Conservation (phyloP, 768 basidiomycete species). For the Lentinula raphanica region DNA sequence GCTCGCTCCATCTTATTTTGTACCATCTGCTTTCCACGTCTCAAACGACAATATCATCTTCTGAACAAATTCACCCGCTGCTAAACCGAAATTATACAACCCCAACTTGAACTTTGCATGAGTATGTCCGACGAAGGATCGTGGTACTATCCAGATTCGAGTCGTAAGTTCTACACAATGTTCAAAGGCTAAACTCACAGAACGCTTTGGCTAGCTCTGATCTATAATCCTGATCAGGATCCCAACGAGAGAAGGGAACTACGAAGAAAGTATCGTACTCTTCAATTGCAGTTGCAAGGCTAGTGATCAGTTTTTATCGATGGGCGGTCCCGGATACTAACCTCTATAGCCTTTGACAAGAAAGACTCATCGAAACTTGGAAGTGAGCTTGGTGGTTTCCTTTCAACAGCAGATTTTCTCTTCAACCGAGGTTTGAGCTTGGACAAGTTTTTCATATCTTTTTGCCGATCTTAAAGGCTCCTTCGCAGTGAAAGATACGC, state of each 20-base stretch:
- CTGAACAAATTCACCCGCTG: too few species aligned
- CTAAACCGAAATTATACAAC: not conserved
- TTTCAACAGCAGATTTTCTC: conserved; percentile 50
- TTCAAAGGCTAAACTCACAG: too few species aligned
- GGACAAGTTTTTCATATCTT: conserved; percentile 6
- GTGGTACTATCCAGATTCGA: too few species aligned
- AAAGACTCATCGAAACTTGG: conserved; percentile 27
- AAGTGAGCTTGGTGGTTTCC: conserved; percentile 51
- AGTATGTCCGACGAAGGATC: not conserved
- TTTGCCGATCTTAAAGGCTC: not conserved
- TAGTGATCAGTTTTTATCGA: conserved; percentile 30
- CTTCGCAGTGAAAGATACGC: conserved; percentile 65
- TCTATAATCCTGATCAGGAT: conserved; percentile 83
- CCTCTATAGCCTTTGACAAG: conserved; percentile 27
- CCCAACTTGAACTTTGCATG: too few species aligned
- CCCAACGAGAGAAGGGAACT: conserved; percentile 72
- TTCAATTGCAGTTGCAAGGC: conserved; percentile 65
- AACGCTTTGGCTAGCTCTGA: not conserved
- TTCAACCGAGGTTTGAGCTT: conserved; percentile 52
- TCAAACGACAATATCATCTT: too few species aligned
- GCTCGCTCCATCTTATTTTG: not conserved
- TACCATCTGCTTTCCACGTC: too few species aligned
- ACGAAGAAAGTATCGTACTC: conserved; percentile 64
- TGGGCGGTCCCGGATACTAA: conserved; percentile 22
- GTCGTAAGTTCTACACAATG: too few species aligned